Conservation (phyloP, 768 basidiomycete genomes). For the Naganishia kalamii region DNA sequence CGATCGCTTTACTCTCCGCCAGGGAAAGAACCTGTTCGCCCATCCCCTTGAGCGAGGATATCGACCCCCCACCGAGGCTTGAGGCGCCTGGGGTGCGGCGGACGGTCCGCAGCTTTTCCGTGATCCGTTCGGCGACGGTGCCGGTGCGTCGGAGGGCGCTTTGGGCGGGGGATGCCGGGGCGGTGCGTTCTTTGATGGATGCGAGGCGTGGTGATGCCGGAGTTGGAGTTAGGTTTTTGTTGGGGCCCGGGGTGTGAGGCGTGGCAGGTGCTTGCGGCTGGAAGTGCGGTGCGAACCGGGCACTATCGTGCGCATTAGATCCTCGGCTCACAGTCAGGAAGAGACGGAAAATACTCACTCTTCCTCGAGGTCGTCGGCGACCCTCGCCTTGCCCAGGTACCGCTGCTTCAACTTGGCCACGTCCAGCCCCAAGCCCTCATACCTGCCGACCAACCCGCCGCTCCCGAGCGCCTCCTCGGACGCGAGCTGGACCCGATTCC, state of each 20-base stretch:
- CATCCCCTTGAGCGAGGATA: neutral
- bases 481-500: slow-evolving; percentile 60
- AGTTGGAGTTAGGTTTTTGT: slow-evolving; percentile 17
- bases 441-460: slow-evolving; percentile 60
- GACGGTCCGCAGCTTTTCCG: slow-evolving; percentile 59
- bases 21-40: neutral
- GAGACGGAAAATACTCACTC: slow-evolving; percentile 57
- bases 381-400: slow-evolving; percentile 69
- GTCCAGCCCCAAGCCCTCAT: slow-evolving; percentile 33
- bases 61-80: neutral
- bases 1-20: slow-evolving; percentile 6
- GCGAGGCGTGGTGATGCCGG: slow-evolving; percentile 5
- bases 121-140: slow-evolving; percentile 80
- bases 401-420: slow-evolving; percentile 54
- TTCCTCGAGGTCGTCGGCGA: slow-evolving; percentile 87
- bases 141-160: slow-evolving; percentile 57
- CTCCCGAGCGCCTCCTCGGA: slow-evolving; percentile 57
- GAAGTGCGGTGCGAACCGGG: slow-evolving; percentile 76
- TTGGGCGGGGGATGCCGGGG: slow-evolving; percentile 23
- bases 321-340: too few relatives aligned
- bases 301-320: slow-evolving; percentile 51
- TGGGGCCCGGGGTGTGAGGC: neutral
- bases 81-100: neutral
- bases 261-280: slow-evolving; percentile 27
- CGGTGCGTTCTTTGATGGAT: neutral